phyloP scores from a whole-genome alignment of 164 flowering plant species.

The Liquidambar formosana region DNA sequence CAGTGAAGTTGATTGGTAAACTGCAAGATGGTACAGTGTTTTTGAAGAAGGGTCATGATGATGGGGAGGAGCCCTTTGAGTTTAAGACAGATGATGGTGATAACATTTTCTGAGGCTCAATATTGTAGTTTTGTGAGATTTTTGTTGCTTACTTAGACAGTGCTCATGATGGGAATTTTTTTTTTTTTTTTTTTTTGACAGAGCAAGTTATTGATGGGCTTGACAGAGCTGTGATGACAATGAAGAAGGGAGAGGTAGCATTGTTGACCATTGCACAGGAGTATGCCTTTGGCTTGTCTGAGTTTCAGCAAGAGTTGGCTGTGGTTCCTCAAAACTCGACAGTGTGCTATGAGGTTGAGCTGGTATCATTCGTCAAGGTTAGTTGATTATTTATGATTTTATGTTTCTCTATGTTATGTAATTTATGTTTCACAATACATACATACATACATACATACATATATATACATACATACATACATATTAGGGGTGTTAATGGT shows the following conservation, averaged over 20 bases:
- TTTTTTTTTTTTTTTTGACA: slow-evolving; percentile 27
- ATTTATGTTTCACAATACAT: too few species aligned
- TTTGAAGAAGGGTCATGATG: slow-evolving; percentile 73
- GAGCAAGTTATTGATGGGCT: slow-evolving; percentile 93
- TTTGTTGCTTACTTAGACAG: not conserved
- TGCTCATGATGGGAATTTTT: not conserved
- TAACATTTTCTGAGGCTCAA: not conserved
- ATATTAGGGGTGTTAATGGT: too few species aligned
- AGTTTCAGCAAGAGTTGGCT: slow-evolving; percentile 73
- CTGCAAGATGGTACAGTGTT: slow-evolving; percentile 80
- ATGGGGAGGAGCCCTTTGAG: slow-evolving; percentile 64
- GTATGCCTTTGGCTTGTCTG: slow-evolving; percentile 78
- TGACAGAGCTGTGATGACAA: slow-evolving; percentile 76
- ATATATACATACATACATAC: too few species aligned
- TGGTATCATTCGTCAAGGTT: slow-evolving; percentile 80
- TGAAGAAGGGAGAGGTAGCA: slow-evolving; percentile 96
- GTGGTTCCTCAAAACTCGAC: slow-evolving; percentile 87
- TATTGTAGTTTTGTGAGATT: not conserved
- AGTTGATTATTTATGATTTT: not conserved
- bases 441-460: too few species aligned
- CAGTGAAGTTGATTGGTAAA: slow-evolving; percentile 90
- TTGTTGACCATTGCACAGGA: slow-evolving; percentile 72
- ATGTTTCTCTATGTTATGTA: not conserved
- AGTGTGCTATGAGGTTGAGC: slow-evolving; percentile 73
- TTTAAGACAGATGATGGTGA: slow-evolving; percentile 93